A percentile compares a stretch with the other conserved stretches of the same genome.
phyloP scores from a whole-genome alignment of 805 yeast genomes.

The Hanseniaspora singularis region DNA sequence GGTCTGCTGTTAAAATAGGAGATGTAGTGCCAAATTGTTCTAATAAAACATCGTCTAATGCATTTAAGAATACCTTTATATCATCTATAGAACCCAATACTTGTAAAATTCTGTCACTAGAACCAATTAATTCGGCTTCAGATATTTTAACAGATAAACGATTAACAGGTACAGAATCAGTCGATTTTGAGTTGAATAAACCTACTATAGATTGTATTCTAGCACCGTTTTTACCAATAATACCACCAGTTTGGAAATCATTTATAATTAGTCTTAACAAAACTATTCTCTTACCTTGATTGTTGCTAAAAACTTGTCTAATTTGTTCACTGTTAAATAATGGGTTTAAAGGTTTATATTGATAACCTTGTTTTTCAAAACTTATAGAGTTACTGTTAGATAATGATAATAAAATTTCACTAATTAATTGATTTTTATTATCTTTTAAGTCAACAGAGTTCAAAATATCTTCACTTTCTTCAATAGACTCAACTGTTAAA shows the following conservation, averaged over 20 bases:
- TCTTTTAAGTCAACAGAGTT: too few species aligned
- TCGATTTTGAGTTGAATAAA: neutral
- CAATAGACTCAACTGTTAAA: constrained; percentile 55
- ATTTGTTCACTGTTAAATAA: constrained; percentile 25
- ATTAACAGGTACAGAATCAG: constrained; percentile 45
- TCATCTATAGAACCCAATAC: constrained; percentile 65
- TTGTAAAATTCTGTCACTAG: constrained; percentile 78
- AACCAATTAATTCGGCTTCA: constrained; percentile 71
- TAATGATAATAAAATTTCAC: constrained; percentile 47
- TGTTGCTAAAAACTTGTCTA: neutral
- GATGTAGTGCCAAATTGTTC: constrained; percentile 22
- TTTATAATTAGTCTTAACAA: constrained; percentile 60
- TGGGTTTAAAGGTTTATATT: constrained; percentile 31
- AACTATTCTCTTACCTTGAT: constrained; percentile 19
- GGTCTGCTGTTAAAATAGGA: neutral
- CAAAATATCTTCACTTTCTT: constrained; percentile 22
- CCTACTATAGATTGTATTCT: constrained; percentile 43
- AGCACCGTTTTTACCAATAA: constrained; percentile 73
- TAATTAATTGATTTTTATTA: constrained; percentile 49
- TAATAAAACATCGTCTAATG: constrained; percentile 28
- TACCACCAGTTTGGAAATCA: constrained; percentile 75
- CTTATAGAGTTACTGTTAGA: constrained; percentile 34
- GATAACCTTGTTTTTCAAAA: constrained; percentile 48
- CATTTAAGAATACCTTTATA: constrained; percentile 54
- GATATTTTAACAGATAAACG: constrained; percentile 62